Evolutionary conservation across 2,329 filamentous ascomycete genomes (phyloP).

Genomic region (Aspergillus brunneoviolaceus): DNA sequence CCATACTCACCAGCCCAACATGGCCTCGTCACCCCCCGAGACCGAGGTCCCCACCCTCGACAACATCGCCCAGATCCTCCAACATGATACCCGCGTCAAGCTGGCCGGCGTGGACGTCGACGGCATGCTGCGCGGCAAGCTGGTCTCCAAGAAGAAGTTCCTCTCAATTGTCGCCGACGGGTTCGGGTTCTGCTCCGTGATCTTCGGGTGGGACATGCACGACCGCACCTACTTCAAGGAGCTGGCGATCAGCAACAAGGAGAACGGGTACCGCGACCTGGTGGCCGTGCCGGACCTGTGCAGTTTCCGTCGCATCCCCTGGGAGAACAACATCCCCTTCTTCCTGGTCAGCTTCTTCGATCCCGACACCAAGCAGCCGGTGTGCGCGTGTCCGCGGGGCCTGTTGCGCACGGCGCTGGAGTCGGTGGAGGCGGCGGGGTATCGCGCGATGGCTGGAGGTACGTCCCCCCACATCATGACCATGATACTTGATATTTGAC

Average conservation of each 20-base stretch:
- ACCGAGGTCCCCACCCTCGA: slow-evolving; percentile 51
- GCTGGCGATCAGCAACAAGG: slow-evolving; percentile 81
- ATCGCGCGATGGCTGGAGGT: slow-evolving; percentile 88
- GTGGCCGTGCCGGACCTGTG: slow-evolving; percentile 76
- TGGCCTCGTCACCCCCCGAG: too few species aligned
- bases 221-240: slow-evolving; percentile 85
- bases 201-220: slow-evolving; percentile 98
- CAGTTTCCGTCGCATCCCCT: slow-evolving; percentile 80
- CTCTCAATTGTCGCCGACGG: slow-evolving; percentile 75
- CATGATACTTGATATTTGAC: too few species aligned
- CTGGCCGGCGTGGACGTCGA: slow-evolving; percentile 86
- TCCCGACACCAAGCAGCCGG: slow-evolving; percentile 68
- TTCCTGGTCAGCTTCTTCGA: slow-evolving; percentile 83
- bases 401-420: slow-evolving; percentile 67
- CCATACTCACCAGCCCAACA: too few species aligned
- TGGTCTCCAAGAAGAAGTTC: slow-evolving; percentile 92
- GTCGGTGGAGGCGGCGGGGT: slow-evolving; percentile 67
- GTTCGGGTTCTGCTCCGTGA: slow-evolving; percentile 91
- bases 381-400: slow-evolving; percentile 77
- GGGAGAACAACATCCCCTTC: slow-evolving; percentile 84
- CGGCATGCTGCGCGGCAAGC: slow-evolving; percentile 81
- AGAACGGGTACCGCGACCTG: slow-evolving; percentile 85
- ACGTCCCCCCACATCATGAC: slow-evolving; percentile 31
- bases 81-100: slow-evolving; percentile 76
- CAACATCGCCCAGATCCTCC: slow-evolving; percentile 65